These are phyloP conservation scores for Rosa chinensis DNA, from an alignment of 306 rosid genomes.

Conservation along the genomic window DNA sequence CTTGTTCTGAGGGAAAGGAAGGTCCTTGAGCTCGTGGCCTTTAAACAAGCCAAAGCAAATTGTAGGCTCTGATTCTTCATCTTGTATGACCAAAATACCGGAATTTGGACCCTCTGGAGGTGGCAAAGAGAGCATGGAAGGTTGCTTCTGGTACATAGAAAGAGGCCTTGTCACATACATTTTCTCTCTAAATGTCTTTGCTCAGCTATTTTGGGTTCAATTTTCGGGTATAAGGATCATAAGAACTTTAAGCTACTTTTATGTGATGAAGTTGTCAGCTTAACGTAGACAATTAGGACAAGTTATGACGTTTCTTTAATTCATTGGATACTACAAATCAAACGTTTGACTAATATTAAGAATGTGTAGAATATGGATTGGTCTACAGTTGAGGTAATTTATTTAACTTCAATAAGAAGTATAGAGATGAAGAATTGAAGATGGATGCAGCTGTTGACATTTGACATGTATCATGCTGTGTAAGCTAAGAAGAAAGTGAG, in stretches of 20 bases:
- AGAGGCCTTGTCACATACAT: conserved; percentile 72
- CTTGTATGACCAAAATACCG: conserved; percentile 57
- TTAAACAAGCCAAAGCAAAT: conserved; percentile 45
- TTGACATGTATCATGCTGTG: neutral
- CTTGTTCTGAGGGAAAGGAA: conserved; percentile 71
- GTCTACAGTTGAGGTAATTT: neutral
- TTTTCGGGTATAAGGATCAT: neutral
- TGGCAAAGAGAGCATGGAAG: conserved; percentile 31
- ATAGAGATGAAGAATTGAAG: neutral
- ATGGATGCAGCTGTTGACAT: neutral
- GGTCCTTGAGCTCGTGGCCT: conserved; percentile 23
- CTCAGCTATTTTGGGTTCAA: neutral
- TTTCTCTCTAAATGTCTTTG: neutral
- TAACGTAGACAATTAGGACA: neutral
- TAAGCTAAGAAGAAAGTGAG: neutral
- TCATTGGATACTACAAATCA: neutral
- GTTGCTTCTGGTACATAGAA: conserved; percentile 38
- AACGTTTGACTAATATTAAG: neutral
- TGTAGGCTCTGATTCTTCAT: conserved; percentile 33
- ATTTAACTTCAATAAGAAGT: neutral
- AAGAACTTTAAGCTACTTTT: neutral
- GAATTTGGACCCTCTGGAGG: conserved; percentile 60
- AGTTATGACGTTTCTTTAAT: neutral
- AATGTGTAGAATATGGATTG: neutral
- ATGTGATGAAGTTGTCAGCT: neutral